Conservation (phyloP, 2,329 filamentous ascomycete species). For the Penicillium paneum region DNA sequence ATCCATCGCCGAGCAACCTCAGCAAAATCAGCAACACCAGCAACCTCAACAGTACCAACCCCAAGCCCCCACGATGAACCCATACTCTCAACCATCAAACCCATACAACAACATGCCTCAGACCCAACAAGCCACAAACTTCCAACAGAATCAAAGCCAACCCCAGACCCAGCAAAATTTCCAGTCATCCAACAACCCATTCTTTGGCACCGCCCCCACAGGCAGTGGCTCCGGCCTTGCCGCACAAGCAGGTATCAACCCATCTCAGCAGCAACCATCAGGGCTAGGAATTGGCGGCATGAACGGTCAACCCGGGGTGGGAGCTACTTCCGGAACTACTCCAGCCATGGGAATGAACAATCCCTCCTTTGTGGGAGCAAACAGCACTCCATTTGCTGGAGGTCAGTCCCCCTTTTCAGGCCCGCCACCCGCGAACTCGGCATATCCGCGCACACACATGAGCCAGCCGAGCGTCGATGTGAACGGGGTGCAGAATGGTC, state of each 20-base stretch:
- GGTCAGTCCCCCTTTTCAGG: constrained; percentile 2
- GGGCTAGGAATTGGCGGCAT: constrained; percentile 2
- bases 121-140: constrained; percentile 17
- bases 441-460: constrained; percentile 36
- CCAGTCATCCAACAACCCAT: constrained; percentile 27
- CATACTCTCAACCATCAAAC: constrained; percentile 19
- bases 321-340: not conserved
- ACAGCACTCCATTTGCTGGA: constrained; percentile 2
- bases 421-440: constrained; percentile 17
- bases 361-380: constrained; percentile 3
- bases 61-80: constrained; percentile 13
- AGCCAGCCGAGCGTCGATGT: constrained; percentile 51
- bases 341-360: not conserved
- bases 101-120: constrained; percentile 24
- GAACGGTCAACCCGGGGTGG: not conserved
- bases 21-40: constrained; percentile 24
- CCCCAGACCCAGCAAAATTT: constrained; percentile 20
- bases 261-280: constrained; percentile 7
- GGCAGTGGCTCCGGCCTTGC: constrained; percentile 21
- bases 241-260: constrained; percentile 22
- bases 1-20: constrained; percentile 29
- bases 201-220: constrained; percentile 13
- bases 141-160: constrained; percentile 20
- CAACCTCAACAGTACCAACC: constrained; percentile 24
- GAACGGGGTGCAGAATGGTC: constrained; percentile 45